Evolutionary conservation across 345 rosid genomes (phyloP), one percentile per base, ranked within the genome.

Genomic region (Ceriops zippeliana): DNA sequence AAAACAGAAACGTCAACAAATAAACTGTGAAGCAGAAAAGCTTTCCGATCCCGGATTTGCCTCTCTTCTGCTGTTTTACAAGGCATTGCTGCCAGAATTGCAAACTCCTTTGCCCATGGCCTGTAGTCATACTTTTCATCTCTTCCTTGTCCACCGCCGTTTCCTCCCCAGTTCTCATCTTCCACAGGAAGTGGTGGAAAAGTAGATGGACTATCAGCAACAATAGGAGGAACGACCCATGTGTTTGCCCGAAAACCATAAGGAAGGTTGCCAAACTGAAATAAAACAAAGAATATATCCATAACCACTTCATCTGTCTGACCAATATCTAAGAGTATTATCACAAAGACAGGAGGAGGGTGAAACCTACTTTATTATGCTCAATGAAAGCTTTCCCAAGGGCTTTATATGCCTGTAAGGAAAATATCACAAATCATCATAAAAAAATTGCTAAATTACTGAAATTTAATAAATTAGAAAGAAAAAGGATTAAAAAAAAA

Each of bases 131-230:
- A 70, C 34, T 52, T 64, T 3, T 73, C 66, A 30, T 68, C 67
- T 68, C 76, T 59, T 58, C 80, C 80, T 72, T 63, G 73, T 69
- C 80, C 80, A 42, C 80, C 80, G 19, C 76, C 80, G 60, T 63
- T 72, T 27, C 80, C 80, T 51, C 74, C 80, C 80, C 80, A 77
- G 37, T 77, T 77, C 62, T 77, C 80, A 72, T 77, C 80, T 57
- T 77, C 80, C 67, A 59, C 21, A 7, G 80, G 80, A 63, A 77
- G 76, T 37, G 73, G 67, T 15, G 80, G 70, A 52, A 77, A 77
- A 63, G 52, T 59, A 63, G 67, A 77, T n/a, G 70, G 80, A 28
- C 31, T 68, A 31, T 77, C 80, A 68, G 80, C 73, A 77, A 77
- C 80, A 58, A 72, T 22, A 9, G 80, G 76, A 49, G 80, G 80